phyloP scores from a whole-genome alignment of 1,284 basidiomycete genomes.

The Naganishia albida region DNA sequence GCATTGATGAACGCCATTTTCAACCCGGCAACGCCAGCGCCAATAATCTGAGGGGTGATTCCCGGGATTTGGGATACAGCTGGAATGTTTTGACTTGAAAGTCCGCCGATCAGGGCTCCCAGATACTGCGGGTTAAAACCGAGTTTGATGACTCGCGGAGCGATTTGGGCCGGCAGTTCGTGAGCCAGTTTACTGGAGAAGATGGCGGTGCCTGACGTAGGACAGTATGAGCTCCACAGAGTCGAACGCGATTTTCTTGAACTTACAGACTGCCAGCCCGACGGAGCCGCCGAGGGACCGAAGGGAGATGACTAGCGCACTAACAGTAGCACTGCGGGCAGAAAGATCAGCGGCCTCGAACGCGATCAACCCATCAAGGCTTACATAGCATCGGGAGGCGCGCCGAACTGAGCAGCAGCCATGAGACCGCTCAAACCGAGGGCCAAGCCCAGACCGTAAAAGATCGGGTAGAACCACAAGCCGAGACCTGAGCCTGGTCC shows the following conservation, averaged over 20 bases:
- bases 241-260: not conserved
- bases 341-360: not conserved
- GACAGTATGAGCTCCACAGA: not conserved
- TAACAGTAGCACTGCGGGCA: slow-evolving; percentile 13
- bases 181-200: slow-evolving; percentile 1
- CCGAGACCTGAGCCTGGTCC: not conserved
- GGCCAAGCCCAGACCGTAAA: slow-evolving; percentile 7
- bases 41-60: slow-evolving; percentile 19
- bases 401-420: slow-evolving; percentile 22
- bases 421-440: slow-evolving; percentile 13
- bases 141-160: slow-evolving; percentile 11
- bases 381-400: slow-evolving; percentile 20
- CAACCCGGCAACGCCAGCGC: slow-evolving; percentile 6
- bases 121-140: slow-evolving; percentile 22
- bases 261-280: slow-evolving; percentile 17
- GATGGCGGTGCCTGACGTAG: slow-evolving; percentile 25
- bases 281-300: slow-evolving; percentile 22
- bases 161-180: slow-evolving; percentile 15
- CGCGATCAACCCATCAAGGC: not conserved
- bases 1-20: slow-evolving; percentile 10
- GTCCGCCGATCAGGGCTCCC: slow-evolving; percentile 19
- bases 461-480: slow-evolving; percentile 15
- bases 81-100: slow-evolving; percentile 1
- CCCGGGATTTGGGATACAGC: slow-evolving; percentile 8
- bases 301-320: slow-evolving; percentile 22